These are phyloP conservation scores for Phaeosphaeriaceae sp. DNA, from an alignment of 2,329 filamentous ascomycete species.

Conservation along the genomic window DNA sequence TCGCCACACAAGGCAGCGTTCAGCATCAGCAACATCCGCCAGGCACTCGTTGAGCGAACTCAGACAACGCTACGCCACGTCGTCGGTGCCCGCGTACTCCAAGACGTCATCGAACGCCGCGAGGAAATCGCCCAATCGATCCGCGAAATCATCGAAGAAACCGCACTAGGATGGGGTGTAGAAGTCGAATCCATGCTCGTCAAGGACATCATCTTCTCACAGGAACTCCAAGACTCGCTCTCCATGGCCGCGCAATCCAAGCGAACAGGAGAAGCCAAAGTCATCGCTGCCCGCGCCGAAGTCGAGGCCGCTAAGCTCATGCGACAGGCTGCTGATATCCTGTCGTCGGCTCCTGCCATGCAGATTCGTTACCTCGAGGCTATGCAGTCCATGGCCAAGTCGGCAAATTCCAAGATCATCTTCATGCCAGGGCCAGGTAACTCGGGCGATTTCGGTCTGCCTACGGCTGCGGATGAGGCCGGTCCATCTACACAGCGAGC, in stretches of 20 bases:
- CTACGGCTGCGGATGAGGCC: background rate
- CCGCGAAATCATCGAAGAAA: constrained; percentile 96
- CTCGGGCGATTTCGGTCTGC: too few relatives aligned
- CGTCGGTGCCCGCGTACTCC: constrained; percentile 90
- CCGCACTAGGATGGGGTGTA: constrained; percentile 91
- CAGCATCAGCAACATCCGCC: constrained; percentile 90
- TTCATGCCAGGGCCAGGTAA: constrained; percentile 62
- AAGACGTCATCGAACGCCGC: constrained; percentile 97
- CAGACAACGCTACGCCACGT: constrained; percentile 98
- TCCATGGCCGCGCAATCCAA: constrained; percentile 99
- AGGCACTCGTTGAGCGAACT: constrained; percentile 96
- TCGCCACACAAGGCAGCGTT: constrained; percentile 97
- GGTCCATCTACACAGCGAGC: background rate
- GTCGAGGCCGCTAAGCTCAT: constrained; percentile 95
- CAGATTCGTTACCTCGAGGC: constrained; percentile 80
- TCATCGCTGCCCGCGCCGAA: constrained; percentile 95
- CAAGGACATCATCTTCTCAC: constrained; percentile 98
- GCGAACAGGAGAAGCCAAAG: constrained; percentile 97
- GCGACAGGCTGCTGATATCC: constrained; percentile 88
- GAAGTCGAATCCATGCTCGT: constrained; percentile 98
- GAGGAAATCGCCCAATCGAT: constrained; percentile 97
- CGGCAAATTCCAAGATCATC: constrained; percentile 85
- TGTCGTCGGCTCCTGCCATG: constrained; percentile 93
- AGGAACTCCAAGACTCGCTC: constrained; percentile 92
- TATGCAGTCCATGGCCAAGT: constrained; percentile 98